Evolutionary conservation across 306 rosid genomes (phyloP), one percentile per base, ranked within the genome.

Genomic region (Vicia sativa): DNA sequence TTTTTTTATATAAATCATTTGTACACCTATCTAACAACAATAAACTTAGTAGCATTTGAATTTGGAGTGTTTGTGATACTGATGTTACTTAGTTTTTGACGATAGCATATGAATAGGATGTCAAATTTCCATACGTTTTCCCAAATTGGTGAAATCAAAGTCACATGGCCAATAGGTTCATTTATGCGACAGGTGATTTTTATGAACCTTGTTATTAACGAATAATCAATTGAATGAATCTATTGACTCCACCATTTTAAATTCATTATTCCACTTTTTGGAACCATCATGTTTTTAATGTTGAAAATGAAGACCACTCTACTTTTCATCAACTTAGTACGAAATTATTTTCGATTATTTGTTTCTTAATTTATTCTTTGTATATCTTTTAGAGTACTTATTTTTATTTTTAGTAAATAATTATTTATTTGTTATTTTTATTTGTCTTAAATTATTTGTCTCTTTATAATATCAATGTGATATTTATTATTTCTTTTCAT

Each of bases 161-260:
- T 19, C 29, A 50, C n/a, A 50, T 50, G 57, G 54, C 5, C 54
- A 48, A 16, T 21, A 48, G 15, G 6, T 42, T 42, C 18, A 44
- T n/a, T 41, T 16, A 18, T 19, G 5, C 1, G 11, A 1, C n/a
- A 50, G n/a, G 28, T 50, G 57, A 21, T 21, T 52, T 52, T 19
- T 38, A 63, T 25, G 41, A 64, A 64, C 69, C 39, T 64, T 44
- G 69, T 4, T 13, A 25, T 43, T 44, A 64, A 44, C 69, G 56
- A 3, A 43, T 6, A n/a, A 3, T 6, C 11, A 16, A 54, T 7
- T 23, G 13, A 43, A 44, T 26, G 54, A 34, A 43, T 44, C n/a
- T 10, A n/a, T 43, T 64, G 56, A 64, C 69, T 39, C 7, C 4
- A 23, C 10, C 25, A 68, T 38, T 23, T 13, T 41, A 19, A 10